Percentiles rank a stretch among this genome's conserved stretches.
Conservation (phyloP, 129 eudicot genomes). For the Centrapalus pauciflorus region DNA sequence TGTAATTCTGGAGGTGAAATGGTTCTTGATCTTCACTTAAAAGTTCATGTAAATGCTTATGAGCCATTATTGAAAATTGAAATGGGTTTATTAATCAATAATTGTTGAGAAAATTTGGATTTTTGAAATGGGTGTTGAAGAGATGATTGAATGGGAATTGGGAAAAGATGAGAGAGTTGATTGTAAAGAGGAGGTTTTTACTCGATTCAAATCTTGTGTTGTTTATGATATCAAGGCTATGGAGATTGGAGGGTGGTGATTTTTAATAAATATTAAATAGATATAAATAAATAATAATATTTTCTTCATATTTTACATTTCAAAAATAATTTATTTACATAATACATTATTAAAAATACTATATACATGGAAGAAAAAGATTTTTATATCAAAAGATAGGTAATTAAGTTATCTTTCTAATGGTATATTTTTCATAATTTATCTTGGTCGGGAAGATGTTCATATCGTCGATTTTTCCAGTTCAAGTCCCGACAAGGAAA, state of each 20-base stretch:
- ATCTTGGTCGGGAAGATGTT: no score
- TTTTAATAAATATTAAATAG: no score
- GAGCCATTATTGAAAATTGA: neutral
- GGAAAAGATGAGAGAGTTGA: slow-evolving; percentile 11
- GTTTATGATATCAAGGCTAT: slow-evolving; percentile 15
- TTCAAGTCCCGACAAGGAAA: no score
- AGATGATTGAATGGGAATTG: slow-evolving; percentile 25
- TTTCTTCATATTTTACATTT: neutral
- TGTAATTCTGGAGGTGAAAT: slow-evolving; percentile 49
- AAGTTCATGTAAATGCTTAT: slow-evolving; percentile 53
- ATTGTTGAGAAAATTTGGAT: neutral
- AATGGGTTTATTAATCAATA: neutral
- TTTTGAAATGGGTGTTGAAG: slow-evolving; percentile 21
- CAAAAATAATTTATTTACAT: no score
- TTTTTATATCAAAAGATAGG: no score
- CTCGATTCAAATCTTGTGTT: slow-evolving; percentile 48
- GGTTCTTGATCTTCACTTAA: slow-evolving; percentile 82
- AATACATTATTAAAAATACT: no score
- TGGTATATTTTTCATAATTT: no score
- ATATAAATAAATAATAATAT: neutral
- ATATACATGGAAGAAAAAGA: no score
- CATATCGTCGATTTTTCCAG: no score
- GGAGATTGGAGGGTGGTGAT: slow-evolving; percentile 15
- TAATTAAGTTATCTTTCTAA: no score
- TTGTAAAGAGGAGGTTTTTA: slow-evolving; percentile 32